Conservation (phyloP, 2,329 filamentous ascomycete species). For the Arthrobotrys entomopaga region DNA sequence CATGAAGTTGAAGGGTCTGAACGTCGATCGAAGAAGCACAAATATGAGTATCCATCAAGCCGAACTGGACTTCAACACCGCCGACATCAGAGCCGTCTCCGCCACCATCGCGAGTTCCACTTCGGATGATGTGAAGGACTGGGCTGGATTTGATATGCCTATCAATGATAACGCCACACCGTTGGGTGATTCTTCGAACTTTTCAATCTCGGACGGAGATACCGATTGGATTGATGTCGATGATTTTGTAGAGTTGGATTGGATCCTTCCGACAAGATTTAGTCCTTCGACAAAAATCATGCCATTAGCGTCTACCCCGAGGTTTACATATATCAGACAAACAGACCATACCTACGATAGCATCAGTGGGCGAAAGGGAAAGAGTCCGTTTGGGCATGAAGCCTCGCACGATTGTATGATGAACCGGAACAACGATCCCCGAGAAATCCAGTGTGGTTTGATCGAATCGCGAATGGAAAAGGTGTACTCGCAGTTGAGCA, state of each 20-base stretch:
- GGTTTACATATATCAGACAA: constrained; percentile 96
- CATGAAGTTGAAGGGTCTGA: constrained; percentile 77
- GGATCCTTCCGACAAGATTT: constrained; percentile 88
- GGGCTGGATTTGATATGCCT: constrained; percentile 60
- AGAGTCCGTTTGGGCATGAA: constrained; percentile 91
- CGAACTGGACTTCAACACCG: constrained; percentile 88
- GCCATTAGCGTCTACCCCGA: constrained; percentile 89
- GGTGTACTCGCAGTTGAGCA: constrained; percentile 79
- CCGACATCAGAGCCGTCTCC: constrained; percentile 91
- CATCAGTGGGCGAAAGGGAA: constrained; percentile 79
- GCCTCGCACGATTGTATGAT: constrained; percentile 95
- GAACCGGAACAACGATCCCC: constrained; percentile 84
- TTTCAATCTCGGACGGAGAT: constrained; percentile 95
- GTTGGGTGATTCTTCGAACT: constrained; percentile 77
- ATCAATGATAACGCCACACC: constrained; percentile 56
- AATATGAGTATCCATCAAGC: constrained; percentile 96
- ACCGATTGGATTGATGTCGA: constrained; percentile 99
- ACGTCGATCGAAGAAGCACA: constrained; percentile 81
- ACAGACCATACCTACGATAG: constrained; percentile 79
- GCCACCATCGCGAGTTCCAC: constrained; percentile 86
- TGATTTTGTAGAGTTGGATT: constrained; percentile 97
- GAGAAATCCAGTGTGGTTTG: constrained; percentile 84
- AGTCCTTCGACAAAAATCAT: constrained; percentile 95
- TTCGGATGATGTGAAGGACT: constrained; percentile 77
- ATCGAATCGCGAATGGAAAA: constrained; percentile 82